Evolutionary conservation across 225 moss, liverwort and hornwort genomes (phyloP).

Genomic region (Marchantia polymorpha): DNA sequence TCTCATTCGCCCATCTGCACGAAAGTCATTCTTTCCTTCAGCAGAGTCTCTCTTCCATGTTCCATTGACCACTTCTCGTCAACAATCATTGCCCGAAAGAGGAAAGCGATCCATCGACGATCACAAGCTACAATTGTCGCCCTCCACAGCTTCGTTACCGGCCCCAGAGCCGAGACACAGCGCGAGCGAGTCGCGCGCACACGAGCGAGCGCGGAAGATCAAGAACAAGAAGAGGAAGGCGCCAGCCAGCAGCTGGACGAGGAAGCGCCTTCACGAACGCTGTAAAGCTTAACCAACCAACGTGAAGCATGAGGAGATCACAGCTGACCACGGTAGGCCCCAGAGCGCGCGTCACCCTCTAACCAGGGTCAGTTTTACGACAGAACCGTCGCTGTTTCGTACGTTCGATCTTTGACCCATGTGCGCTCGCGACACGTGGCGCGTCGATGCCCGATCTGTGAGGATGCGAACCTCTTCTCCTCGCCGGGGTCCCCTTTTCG

Average conservation of each 20-base stretch:
- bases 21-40: too few relatives aligned
- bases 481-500: background rate
- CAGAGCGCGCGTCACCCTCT: background rate
- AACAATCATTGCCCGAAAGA: background rate
- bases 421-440: background rate
- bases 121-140: conserved; percentile 3
- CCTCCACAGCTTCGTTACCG: conserved; percentile 4
- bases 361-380: conserved; percentile 1
- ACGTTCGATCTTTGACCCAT: background rate
- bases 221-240: too few relatives aligned
- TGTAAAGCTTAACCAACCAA: background rate
- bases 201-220: too few relatives aligned
- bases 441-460: background rate
- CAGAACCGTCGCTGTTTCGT: background rate
- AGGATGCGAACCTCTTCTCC: background rate
- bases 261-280: background rate
- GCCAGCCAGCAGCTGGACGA: too few relatives aligned
- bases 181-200: too few relatives aligned
- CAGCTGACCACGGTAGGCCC: background rate
- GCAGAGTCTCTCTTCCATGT: background rate
- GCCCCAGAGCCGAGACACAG: too few relatives aligned
- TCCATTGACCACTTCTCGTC: background rate
- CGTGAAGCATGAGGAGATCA: conserved; percentile 2
- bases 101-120: background rate
- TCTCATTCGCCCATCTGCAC: background rate